Conservation (phyloP, 768 basidiomycete species). For the Kwoniella newhampshirensis region DNA sequence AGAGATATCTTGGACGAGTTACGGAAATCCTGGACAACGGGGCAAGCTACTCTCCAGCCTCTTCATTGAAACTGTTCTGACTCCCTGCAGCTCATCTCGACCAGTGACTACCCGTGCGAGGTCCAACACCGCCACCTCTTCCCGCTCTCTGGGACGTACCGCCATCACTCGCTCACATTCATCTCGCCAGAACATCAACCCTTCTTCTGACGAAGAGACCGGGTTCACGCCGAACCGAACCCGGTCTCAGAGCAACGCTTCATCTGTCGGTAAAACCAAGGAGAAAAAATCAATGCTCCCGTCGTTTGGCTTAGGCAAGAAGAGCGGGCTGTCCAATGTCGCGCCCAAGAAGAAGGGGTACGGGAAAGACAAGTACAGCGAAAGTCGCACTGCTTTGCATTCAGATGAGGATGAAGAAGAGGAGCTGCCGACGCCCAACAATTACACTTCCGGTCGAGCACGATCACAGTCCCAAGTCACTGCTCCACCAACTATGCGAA, state of each 20-base stretch:
- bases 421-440: conserved; percentile 13
- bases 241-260: conserved; percentile 49
- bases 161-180: conserved; percentile 17
- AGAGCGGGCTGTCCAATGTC: conserved; percentile 25
- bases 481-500: conserved; percentile 23
- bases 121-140: conserved; percentile 30
- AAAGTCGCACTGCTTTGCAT: conserved; percentile 21
- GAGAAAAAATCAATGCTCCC: conserved; percentile 37
- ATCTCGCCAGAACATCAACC: conserved; percentile 12
- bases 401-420: conserved; percentile 44
- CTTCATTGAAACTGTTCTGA: neutral
- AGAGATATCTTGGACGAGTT: conserved; percentile 71
- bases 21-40: conserved; percentile 66
- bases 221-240: conserved; percentile 37
- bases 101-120: conserved; percentile 34
- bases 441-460: conserved; percentile 12
- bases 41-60: conserved; percentile 55
- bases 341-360: conserved; percentile 15
- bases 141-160: conserved; percentile 14
- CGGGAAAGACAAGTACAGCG: conserved; percentile 29
- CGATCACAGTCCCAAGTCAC: conserved; percentile 28
- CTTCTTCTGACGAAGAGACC: conserved; percentile 37
- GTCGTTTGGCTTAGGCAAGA: conserved; percentile 50
- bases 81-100: neutral
- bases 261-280: conserved; percentile 34